These are phyloP conservation scores for Trichoderma polysporum DNA, from an alignment of 2,329 filamentous ascomycete species.

Conservation along the genomic window DNA sequence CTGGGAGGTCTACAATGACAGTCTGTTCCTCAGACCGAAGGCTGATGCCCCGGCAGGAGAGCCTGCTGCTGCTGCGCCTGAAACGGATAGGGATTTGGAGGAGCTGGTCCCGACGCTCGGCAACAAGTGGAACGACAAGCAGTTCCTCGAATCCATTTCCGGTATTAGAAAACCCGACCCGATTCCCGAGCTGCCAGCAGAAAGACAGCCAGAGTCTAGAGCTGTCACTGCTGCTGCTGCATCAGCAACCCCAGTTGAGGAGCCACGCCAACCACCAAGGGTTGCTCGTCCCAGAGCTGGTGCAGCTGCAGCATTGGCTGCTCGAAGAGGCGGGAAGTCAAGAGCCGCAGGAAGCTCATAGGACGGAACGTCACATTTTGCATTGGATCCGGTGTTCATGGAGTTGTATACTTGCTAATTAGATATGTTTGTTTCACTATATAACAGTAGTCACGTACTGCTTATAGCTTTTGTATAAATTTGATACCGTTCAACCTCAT, in stretches of 20 bases:
- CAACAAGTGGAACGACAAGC: conserved; percentile 45
- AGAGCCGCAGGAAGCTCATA: conserved; percentile 19
- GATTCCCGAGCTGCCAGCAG: conserved; percentile 22
- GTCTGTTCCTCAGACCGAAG: conserved; percentile 51
- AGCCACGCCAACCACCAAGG: conserved; percentile 26
- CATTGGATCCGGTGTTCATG: neutral
- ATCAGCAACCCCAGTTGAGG: conserved; percentile 23
- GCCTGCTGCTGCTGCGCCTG: conserved; percentile 18
- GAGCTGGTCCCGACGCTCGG: conserved; percentile 41
- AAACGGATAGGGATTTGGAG: conserved; percentile 32
- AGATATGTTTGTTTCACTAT: neutral
- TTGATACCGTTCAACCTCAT: neutral
- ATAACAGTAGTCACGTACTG: neutral
- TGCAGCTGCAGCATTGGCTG: conserved; percentile 24
- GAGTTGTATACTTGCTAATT: neutral
- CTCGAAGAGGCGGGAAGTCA: conserved; percentile 32
- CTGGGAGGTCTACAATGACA: conserved; percentile 73
- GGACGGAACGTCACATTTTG: neutral
- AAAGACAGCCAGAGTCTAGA: conserved; percentile 32
- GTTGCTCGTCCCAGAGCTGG: conserved; percentile 31
- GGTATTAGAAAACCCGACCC: conserved; percentile 41
- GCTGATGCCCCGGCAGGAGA: conserved; percentile 23
- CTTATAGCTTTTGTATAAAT: neutral
- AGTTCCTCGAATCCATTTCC: conserved; percentile 48
- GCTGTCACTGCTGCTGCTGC: conserved; percentile 10